Evolutionary conservation across 2,329 filamentous ascomycete genomes (phyloP), one percentile per base, ranked within the genome.

Genomic region (Curvularia eragrostidis): DNA sequence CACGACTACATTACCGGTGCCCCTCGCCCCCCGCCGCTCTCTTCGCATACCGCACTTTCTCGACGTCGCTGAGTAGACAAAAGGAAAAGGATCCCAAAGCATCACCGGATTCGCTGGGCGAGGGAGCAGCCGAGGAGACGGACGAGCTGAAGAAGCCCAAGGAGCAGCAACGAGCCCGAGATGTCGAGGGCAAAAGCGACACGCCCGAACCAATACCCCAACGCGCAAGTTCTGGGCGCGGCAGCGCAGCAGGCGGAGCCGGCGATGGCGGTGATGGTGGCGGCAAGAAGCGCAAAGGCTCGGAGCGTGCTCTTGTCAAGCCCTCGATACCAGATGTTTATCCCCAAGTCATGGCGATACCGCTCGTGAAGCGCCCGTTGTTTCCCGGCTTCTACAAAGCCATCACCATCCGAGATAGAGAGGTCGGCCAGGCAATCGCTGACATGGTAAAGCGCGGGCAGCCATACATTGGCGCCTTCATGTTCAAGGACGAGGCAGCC

Each of bases 301-400:
- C 80, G n/a, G 91, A 95, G 59, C 88, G 87, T 71, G 88, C 90
- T 23, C 83, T 98, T 38, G 87, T 92, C 69, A 98, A 98, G 79
- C 91, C 93, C 1, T 87, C 89, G 2, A 90, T 98, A 13, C 95
- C 95, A 13, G 95, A 99, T 61, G 89, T 97, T 42, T 99, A 99
- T 75, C 95, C 95, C 3, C 95, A 98, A 75, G 93, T 99, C 54
- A 91, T 99, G 85, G 94, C 94, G 2, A 96, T 99, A 54, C 95
- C 95, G 7, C 97, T 99, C 70, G 91, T 92, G 26, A 93, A 96
- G 76, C 86, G 95, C 52, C 95, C 95, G 10, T 82, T 99, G 12
- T 99, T 98, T 78, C 95, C 95, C 1, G 95, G 95, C 1, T 99
- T 98, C 79, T 99, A 99, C 82, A 99, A 99, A 79, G 94, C 95